Conservation (phyloP, 345 rosid genomes). For the Aquilaria malaccensis region DNA sequence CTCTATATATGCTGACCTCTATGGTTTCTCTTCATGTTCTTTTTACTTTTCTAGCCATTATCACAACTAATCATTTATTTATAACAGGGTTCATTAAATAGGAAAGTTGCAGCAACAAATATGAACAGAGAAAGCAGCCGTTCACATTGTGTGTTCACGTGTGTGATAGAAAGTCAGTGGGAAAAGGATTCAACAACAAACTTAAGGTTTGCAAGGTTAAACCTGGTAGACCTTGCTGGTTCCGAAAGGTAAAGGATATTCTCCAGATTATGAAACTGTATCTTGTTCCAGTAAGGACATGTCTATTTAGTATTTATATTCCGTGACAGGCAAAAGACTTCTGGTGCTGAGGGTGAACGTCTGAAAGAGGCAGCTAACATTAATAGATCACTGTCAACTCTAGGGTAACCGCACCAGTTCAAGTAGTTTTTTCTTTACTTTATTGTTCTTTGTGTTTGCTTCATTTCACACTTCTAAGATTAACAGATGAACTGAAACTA, state of each 20-base stretch:
- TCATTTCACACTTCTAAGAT: neutral
- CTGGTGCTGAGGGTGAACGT: slow-evolving; percentile 99
- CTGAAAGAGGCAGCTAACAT: slow-evolving; percentile 95
- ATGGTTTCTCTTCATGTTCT: neutral
- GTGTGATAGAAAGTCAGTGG: slow-evolving; percentile 92
- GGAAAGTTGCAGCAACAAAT: slow-evolving; percentile 91
- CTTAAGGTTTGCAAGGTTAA: slow-evolving; percentile 84
- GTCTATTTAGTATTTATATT: slow-evolving; percentile 5
- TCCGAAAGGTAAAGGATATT: slow-evolving; percentile 64
- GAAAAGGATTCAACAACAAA: slow-evolving; percentile 85
- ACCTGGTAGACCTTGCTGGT: slow-evolving; percentile 93
- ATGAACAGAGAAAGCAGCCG: slow-evolving; percentile 98
- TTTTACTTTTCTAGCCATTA: slow-evolving; percentile 1
- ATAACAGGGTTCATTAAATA: slow-evolving; percentile 70
- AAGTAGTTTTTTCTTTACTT: slow-evolving; percentile 8
- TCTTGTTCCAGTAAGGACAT: slow-evolving; percentile 8
- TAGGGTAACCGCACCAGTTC: slow-evolving; percentile 51
- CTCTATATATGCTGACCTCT: slow-evolving; percentile 10
- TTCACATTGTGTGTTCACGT: slow-evolving; percentile 90
- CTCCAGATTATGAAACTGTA: slow-evolving; percentile 10
- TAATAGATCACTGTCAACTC: slow-evolving; percentile 90
- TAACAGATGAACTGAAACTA: slow-evolving; percentile 1
- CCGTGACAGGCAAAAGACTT: slow-evolving; percentile 74
- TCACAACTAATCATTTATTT: neutral
- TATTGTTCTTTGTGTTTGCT: slow-evolving; percentile 5